These are phyloP conservation scores for Monosporascus sp. DNA, from an alignment of 2,329 filamentous ascomycete genomes.

Conservation along the genomic window DNA sequence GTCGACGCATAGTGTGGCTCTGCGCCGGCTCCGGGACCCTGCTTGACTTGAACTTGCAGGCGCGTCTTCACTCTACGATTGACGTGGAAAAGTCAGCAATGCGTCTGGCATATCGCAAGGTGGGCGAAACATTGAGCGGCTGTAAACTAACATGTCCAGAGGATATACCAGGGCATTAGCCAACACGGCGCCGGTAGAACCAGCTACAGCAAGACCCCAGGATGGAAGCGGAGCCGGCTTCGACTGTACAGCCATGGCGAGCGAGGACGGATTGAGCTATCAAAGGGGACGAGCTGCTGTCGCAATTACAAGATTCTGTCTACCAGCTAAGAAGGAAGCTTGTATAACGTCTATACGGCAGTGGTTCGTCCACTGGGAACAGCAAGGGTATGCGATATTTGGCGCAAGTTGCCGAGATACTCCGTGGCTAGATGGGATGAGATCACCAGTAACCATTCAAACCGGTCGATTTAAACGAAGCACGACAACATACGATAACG, in stretches of 20 bases:
- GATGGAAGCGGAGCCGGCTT: slow-evolving; percentile 72
- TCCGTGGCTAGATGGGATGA: neutral
- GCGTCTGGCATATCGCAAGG: neutral
- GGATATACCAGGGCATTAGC: slow-evolving; percentile 96
- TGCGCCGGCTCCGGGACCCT: slow-evolving; percentile 40
- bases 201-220: slow-evolving; percentile 89
- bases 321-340: neutral
- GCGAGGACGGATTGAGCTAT: slow-evolving; percentile 3
- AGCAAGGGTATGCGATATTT: neutral
- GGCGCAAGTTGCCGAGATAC: neutral
- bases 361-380: neutral
- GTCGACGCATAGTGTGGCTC: slow-evolving; percentile 79
- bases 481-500: neutral
- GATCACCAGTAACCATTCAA: neutral
- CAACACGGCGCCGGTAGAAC: slow-evolving; percentile 86
- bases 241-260: slow-evolving; percentile 48
- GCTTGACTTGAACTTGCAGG: slow-evolving; percentile 88
- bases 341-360: neutral
- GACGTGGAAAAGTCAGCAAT: slow-evolving; percentile 8
- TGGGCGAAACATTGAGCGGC: slow-evolving; percentile 1
- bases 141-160: slow-evolving; percentile 77
- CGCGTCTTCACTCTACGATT: slow-evolving; percentile 80
- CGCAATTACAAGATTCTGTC: neutral
- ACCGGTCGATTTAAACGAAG: neutral
- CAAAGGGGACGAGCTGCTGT: neutral